These are phyloP conservation scores for Penicillium samsonianum DNA, from an alignment of 495 filamentous ascomycete species.

Conservation along the genomic window DNA sequence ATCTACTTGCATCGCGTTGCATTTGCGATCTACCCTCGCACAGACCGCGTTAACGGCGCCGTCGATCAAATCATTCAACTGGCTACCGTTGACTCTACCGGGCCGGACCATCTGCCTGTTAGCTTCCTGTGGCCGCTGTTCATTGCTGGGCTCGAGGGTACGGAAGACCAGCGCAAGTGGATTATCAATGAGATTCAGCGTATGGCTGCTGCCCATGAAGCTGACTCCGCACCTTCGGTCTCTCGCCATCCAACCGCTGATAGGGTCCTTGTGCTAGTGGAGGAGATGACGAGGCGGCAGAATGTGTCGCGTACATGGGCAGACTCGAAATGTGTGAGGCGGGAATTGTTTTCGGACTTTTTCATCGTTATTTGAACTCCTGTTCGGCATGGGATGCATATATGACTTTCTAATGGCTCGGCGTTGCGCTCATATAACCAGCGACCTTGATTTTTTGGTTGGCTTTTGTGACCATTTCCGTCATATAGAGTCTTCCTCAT, in stretches of 20 bases:
- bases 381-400: not conserved
- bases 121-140: slow-evolving; percentile 45
- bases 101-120: slow-evolving; percentile 26
- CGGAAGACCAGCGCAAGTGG: slow-evolving; percentile 37
- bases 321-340: slow-evolving; percentile 39
- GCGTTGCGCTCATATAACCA: not conserved
- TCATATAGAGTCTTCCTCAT: not conserved
- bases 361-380: slow-evolving; percentile 39
- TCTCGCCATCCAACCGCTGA: slow-evolving; percentile 35
- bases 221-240: slow-evolving; percentile 9
- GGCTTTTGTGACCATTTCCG: not conserved
- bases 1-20: slow-evolving; percentile 46
- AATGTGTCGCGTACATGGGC: slow-evolving; percentile 45
- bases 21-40: slow-evolving; percentile 46
- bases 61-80: slow-evolving; percentile 44
- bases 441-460: not conserved
- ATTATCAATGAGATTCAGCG: slow-evolving; percentile 41
- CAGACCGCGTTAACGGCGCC: slow-evolving; percentile 42
- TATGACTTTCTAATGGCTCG: not conserved
- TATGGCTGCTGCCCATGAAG: slow-evolving; percentile 25
- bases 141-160: slow-evolving; percentile 41
- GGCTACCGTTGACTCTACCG: slow-evolving; percentile 35
- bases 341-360: slow-evolving; percentile 41
- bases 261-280: slow-evolving; percentile 35
- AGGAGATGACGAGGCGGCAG: slow-evolving; percentile 44